Base-by-base conservation (phyloP, 1,139 yeast species). In the Candida mesenterica region DNA sequence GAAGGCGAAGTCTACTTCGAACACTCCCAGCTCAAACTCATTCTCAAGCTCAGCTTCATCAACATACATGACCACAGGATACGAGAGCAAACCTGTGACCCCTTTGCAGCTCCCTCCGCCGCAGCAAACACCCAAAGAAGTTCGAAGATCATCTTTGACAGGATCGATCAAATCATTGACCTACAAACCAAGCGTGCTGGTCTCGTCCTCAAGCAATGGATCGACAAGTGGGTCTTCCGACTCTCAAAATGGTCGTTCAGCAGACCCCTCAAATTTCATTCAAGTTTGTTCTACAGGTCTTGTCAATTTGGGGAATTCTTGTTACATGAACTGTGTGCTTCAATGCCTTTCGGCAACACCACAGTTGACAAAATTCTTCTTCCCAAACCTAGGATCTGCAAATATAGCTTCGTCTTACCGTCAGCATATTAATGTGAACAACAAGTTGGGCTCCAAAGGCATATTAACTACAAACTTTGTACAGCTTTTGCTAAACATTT, bases 251-350 rank as follows among this genome's bases (percentile, higher is more conserved):
- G n/a, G n/a, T n/a, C n/a, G n/a, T n/a, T n/a, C 19, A 20, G 10
- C 30, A 1, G 49, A 45, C 37, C 52, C 61, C 3, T 38, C 44
- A 2, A 53, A 49, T 22, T 58, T 63, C 37, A 51, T 65, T 9
- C 62, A 61, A 30, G 61, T 58, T 34, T 65, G 62, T 41, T 49
- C 67, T 3, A 70, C 76, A 0, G 96, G 97, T 0, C 65, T 92
- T 24, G 73, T 73, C 33, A 92, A 92, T 53, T 69, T 86, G 44
- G 97, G 97, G 1, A 92, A 89, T 52, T 85, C 96, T 0, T 92
- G 98, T 59, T 92, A 92, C 57, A 83, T 92, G 82, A 92, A 92
- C 59, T 86, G 96, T 50, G 75, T 92, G 39, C 61, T 92, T 13
- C 98, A 92, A 59, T 90, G 97, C 54, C 62, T 92, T 24, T 74